Conservation (phyloP, 2,329 filamentous ascomycete species). For the Hypoxylon sp. region DNA sequence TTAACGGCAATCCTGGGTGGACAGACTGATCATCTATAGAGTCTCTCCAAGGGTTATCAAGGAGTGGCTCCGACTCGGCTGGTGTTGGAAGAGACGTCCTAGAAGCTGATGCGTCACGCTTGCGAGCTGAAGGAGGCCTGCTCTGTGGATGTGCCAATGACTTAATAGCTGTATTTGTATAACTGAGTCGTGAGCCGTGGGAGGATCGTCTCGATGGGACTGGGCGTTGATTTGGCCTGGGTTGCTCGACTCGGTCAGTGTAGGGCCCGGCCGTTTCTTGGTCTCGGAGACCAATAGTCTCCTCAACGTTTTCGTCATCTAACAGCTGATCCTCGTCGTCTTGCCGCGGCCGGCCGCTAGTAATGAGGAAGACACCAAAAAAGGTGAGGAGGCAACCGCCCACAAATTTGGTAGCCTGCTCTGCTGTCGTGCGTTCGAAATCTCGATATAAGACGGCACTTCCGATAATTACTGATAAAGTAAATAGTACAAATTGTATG, state of each 20-base stretch:
- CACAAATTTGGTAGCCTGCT: slow-evolving; percentile 86
- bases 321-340: slow-evolving; percentile 72
- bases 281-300: slow-evolving; percentile 72
- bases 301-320: slow-evolving; percentile 72
- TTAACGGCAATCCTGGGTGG: slow-evolving; percentile 56
- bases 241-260: slow-evolving; percentile 49
- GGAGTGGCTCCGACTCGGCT: slow-evolving; percentile 58
- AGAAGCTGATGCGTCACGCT: slow-evolving; percentile 52
- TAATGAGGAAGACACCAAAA: slow-evolving; percentile 96
- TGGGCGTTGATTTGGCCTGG: slow-evolving; percentile 34
- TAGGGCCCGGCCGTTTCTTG: slow-evolving; percentile 58
- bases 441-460: slow-evolving; percentile 95
- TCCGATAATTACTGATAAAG: slow-evolving; percentile 92
- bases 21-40: slow-evolving; percentile 51
- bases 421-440: slow-evolving; percentile 84
- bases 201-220: slow-evolving; percentile 64
- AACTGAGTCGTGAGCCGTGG: slow-evolving; percentile 62
- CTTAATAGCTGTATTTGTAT: slow-evolving; percentile 58
- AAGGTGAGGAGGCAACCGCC: slow-evolving; percentile 94
- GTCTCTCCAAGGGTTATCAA: slow-evolving; percentile 63
- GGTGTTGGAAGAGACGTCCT: slow-evolving; percentile 53
- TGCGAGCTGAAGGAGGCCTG: slow-evolving; percentile 56
- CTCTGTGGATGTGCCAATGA: slow-evolving; percentile 55
- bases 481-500: slow-evolving; percentile 97
- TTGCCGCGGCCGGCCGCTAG: slow-evolving; percentile 78